These are phyloP conservation scores for Botrytis deweyae DNA, from an alignment of 2,329 filamentous ascomycete species.

Conservation along the genomic window DNA sequence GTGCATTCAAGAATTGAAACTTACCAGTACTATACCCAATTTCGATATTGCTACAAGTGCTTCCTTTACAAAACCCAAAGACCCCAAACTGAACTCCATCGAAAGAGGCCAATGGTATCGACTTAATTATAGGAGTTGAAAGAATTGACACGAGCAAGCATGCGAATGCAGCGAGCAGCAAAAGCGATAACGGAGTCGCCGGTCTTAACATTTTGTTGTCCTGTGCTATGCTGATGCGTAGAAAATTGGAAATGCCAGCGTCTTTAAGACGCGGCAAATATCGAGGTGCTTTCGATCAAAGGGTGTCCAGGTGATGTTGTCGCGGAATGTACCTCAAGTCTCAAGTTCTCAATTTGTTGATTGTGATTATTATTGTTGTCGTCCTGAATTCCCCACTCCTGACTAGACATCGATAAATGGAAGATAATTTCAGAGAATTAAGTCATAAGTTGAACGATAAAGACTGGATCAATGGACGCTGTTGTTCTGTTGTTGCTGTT, in stretches of 20 bases:
- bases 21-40: constrained; percentile 85
- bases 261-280: constrained; percentile 47
- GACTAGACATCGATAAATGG: constrained; percentile 6
- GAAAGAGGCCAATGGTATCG: constrained; percentile 78
- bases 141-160: constrained; percentile 82
- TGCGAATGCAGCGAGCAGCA: constrained; percentile 82
- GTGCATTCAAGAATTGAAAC: neutral
- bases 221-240: constrained; percentile 28
- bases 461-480: neutral
- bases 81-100: constrained; percentile 82
- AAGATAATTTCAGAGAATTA: neutral
- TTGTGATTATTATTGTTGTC: neutral
- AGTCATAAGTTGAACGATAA: neutral
- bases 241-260: constrained; percentile 41
- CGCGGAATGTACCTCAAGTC: constrained; percentile 3
- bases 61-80: constrained; percentile 77
- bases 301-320: constrained; percentile 13
- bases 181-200: constrained; percentile 83
- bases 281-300: constrained; percentile 18
- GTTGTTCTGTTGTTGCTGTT: neutral
- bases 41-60: constrained; percentile 67
- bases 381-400: neutral
- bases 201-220: constrained; percentile 66
- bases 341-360: constrained; percentile 8
- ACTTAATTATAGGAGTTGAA: constrained; percentile 86